Base-by-base conservation (phyloP, 495 filamentous ascomycete species). In the Xylaria sp. region DNA sequence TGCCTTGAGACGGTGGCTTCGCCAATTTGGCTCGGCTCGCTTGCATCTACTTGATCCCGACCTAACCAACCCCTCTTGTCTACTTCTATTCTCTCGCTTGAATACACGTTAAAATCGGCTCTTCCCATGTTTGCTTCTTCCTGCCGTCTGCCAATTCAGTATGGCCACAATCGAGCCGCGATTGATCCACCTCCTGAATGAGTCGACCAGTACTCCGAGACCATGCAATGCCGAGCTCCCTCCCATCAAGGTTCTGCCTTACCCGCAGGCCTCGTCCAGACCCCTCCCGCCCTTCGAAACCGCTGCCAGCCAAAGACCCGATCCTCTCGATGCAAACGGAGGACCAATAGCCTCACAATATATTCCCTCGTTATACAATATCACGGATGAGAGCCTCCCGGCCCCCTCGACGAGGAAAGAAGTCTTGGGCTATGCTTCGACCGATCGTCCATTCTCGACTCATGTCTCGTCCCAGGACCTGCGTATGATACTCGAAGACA, bases 151-250 rank as follows among this genome's bases (percentile, higher is more conserved):
- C 75, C 74, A 69, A 72, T 68, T 70, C 79, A 85, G 79, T 78
- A 86, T 86, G 84, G 84, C 84, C 73, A 88, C 85, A 67, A 87
- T 88, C 78, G 87, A 89, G 84, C 87, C 87, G 73, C 82, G 85
- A 76, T 81, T 89, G 50, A 88, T 87, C 73, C 83, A 87, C 76
- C 82, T 89, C 65, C 82, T 89, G 76, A 87, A 87, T 77, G 82
- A 83, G 72, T 78, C 81, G 70, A 82, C 78, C 71, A 70, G 69
- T 48, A 80, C 77, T 62, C 78, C 78, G 71, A 75, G 76, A 59
- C 74, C 66, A 68, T 79, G 70, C 75, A 80, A 71, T 73, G 79
- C 75, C 71, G 82, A 82, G 58, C 82, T 85, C 8, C 84, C 85
- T 37, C 83, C 85, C 40, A 79, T 86, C 66, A 82, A 84, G 69